A percentile compares a stretch with the other conserved stretches of the same genome.
Evolutionary conservation across 177 flowering plant species (phyloP).

Genomic region (Telopea speciosissima): DNA sequence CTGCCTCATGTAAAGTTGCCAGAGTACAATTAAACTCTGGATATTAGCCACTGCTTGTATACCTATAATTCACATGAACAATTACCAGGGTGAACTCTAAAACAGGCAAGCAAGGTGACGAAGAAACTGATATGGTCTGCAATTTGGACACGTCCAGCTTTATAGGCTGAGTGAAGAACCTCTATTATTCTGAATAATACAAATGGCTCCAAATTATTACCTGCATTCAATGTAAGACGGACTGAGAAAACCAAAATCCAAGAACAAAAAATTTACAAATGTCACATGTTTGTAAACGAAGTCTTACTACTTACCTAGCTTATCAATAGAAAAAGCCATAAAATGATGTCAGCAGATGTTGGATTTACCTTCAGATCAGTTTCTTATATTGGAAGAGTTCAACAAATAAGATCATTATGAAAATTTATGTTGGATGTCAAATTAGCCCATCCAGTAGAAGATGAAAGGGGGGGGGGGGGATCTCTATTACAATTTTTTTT

Average conservation of each 20-base stretch:
- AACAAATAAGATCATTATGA: too few relatives aligned
- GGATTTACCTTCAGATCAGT: too few relatives aligned
- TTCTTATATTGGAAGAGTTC: too few relatives aligned
- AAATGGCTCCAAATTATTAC: slow-evolving; percentile 49
- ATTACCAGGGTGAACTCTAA: slow-evolving; percentile 58
- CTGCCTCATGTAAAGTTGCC: too few relatives aligned
- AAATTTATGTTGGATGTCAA: too few relatives aligned
- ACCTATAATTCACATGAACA: neutral
- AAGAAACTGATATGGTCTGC: slow-evolving; percentile 70
- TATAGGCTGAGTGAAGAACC: slow-evolving; percentile 64
- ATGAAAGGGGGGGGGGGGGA: too few relatives aligned
- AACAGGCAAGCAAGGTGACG: slow-evolving; percentile 56
- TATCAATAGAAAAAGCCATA: neutral
- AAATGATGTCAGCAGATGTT: neutral
- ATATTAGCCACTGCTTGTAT: too few relatives aligned
- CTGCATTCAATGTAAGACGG: slow-evolving; percentile 33
- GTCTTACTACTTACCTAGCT: neutral
- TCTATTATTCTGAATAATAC: slow-evolving; percentile 66
- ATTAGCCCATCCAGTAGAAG: too few relatives aligned
- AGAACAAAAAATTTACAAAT: neutral
- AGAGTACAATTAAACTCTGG: too few relatives aligned
- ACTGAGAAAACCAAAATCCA: neutral
- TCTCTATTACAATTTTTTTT: too few relatives aligned
- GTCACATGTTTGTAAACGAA: neutral
- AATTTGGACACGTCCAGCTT: slow-evolving; percentile 57